Evolutionary conservation across 2,329 filamentous ascomycete species (phyloP), one percentile per base, ranked within the genome.

Genomic region (Herpotrichia juniperi): DNA sequence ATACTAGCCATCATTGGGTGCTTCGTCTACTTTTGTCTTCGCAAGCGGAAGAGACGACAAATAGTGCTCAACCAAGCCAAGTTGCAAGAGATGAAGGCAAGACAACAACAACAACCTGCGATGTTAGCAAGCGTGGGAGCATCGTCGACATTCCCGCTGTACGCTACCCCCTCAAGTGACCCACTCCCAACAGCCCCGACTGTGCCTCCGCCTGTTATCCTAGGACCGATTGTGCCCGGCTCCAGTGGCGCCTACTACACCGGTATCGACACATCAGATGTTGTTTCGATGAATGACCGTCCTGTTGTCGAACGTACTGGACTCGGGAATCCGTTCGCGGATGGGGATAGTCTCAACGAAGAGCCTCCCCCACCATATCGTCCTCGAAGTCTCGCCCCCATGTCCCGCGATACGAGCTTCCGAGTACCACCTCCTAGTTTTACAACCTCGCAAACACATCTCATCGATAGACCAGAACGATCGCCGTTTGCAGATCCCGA

Each of bases 351-450:
- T 17, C 46, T 71, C 3, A 43, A 56, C 25, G 63, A 63, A 35
- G 71, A 73, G 35, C 68, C 70, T 17, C 72, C 72, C 10, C 72
- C 72, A 35, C 69, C 71, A 11, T 74, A 74, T 46, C 66, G 69
- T 47, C 69, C 71, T 2, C 61, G 64, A 32, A 73, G 71, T 43
- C 32, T 66, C 28, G 62, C 64, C 14, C 62, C 64, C 6, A 54
- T 64, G 3, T 74, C 72, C 17, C 64, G 70, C 34, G 64, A 70
- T 10, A 68, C 67, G 42, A 73, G 70, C 48, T 30, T 72, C n/a
- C 61, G 71, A 26, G 45, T 49, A 16, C 34, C 54, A 21, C 51
- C 53, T 24, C 53, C 55, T 4, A n/a, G n/a, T n/a, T n/a, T n/a
- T n/a, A 43, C 57, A 11, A 54, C 50, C 9, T 64, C 65, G 21